phyloP scores from a whole-genome alignment of 129 eudicot genomes.

The Cynara cardunculus region DNA sequence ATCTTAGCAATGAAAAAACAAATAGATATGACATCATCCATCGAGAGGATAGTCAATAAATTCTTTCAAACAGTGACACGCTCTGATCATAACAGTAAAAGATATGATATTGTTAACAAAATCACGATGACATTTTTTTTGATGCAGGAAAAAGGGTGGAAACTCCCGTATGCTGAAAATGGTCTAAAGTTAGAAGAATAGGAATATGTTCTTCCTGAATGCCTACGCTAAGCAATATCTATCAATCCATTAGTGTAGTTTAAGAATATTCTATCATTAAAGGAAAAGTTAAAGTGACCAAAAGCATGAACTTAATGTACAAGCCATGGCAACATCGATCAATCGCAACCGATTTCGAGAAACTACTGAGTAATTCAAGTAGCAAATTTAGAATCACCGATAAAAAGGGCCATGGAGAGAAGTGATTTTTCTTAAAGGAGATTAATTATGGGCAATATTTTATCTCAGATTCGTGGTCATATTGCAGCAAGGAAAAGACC shows the following conservation, averaged over 20 bases:
- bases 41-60: too few species aligned
- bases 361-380: not conserved
- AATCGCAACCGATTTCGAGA: not conserved
- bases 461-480: conserved; percentile 11
- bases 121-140: too few species aligned
- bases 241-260: conserved; percentile 6
- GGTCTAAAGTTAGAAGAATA: conserved; percentile 11
- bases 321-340: not conserved
- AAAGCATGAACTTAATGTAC: not conserved
- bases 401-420: conserved; percentile 5
- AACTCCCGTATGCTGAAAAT: not conserved
- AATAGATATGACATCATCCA: too few species aligned
- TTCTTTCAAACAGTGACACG: too few species aligned
- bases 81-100: too few species aligned
- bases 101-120: too few species aligned
- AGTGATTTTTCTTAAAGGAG: not conserved
- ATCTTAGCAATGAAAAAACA: too few species aligned
- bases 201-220: conserved; percentile 31
- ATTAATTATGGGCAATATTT: conserved; percentile 29
- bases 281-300: conserved; percentile 27
- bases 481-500: conserved; percentile 8
- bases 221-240: conserved; percentile 7
- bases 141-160: conserved; percentile 14
- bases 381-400: conserved; percentile 15
- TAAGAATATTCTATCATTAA: conserved; percentile 29